phyloP scores from a whole-genome alignment of 768 basidiomycete species.

The Harrya chromipes region DNA sequence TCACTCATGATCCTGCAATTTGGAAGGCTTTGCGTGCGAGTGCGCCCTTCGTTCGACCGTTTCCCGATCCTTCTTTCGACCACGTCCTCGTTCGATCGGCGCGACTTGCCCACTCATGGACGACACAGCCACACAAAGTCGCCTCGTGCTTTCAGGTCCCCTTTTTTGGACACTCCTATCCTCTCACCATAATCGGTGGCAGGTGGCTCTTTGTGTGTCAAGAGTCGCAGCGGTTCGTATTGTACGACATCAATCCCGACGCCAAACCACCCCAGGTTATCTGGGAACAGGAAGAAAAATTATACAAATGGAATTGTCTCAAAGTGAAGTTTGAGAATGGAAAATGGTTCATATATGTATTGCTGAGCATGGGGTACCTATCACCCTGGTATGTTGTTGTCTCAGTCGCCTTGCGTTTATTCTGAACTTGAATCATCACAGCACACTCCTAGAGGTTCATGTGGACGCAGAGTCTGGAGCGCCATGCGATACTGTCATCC shows the following conservation, averaged over 20 bases:
- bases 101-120: not conserved
- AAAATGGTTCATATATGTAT: not conserved
- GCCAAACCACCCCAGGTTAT: too few relatives aligned
- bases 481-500: not conserved
- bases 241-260: not conserved
- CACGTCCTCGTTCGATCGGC: not conserved
- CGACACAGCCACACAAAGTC: not conserved
- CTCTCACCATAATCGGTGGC: not conserved
- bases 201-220: slow-evolving; percentile 5
- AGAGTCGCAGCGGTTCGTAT: not conserved
- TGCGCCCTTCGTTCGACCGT: not conserved
- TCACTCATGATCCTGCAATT: not conserved
- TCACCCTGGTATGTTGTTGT: not conserved
- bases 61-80: not conserved
- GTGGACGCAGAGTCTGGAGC: not conserved
- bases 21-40: not conserved
- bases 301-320: not conserved
- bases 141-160: not conserved
- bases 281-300: not conserved
- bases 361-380: not conserved
- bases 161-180: not conserved
- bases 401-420: too few relatives aligned
- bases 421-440: too few relatives aligned
- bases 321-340: not conserved
- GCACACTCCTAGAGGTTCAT: not conserved